Evolutionary conservation across 768 basidiomycete genomes (phyloP).

Genomic region (Lyophyllum atratum): DNA sequence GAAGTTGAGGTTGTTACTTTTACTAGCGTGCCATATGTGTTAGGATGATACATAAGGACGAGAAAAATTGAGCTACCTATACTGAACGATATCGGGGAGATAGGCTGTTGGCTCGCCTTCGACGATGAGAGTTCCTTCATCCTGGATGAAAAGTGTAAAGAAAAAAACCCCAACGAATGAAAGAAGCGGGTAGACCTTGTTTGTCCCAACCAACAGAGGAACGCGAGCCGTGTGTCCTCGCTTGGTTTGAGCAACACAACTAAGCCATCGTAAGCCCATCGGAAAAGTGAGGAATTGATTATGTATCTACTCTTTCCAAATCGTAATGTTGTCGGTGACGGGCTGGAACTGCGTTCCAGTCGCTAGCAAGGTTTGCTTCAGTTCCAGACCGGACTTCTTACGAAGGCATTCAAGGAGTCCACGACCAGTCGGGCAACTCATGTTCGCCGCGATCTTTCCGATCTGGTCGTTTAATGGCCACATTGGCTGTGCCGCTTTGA

Average conservation of each 20-base stretch:
- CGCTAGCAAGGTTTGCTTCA: conserved; percentile 24
- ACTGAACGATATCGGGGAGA: conserved; percentile 27
- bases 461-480: conserved; percentile 32
- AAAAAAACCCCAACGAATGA: not conserved
- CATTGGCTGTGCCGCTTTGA: conserved; percentile 32
- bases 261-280: not conserved
- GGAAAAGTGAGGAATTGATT: not conserved
- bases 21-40: conserved; percentile 10
- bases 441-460: conserved; percentile 25
- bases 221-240: conserved; percentile 29
- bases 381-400: conserved; percentile 18
- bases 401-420: conserved; percentile 31
- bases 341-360: conserved; percentile 36
- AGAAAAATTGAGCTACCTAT: conserved; percentile 14
- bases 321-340: conserved; percentile 33
- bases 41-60: not conserved
- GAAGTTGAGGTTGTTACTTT: conserved; percentile 36
- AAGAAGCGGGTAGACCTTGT: conserved; percentile 21
- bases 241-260: conserved; percentile 30
- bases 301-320: conserved; percentile 31
- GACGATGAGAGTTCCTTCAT: conserved; percentile 34
- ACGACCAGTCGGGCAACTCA: conserved; percentile 26
- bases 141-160: conserved; percentile 13
- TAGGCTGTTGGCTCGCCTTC: conserved; percentile 36
- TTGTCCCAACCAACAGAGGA: conserved; percentile 33